These are phyloP conservation scores for Fraxinus sp. DNA, from an alignment of 305 asterid species.

Conservation along the genomic window DNA sequence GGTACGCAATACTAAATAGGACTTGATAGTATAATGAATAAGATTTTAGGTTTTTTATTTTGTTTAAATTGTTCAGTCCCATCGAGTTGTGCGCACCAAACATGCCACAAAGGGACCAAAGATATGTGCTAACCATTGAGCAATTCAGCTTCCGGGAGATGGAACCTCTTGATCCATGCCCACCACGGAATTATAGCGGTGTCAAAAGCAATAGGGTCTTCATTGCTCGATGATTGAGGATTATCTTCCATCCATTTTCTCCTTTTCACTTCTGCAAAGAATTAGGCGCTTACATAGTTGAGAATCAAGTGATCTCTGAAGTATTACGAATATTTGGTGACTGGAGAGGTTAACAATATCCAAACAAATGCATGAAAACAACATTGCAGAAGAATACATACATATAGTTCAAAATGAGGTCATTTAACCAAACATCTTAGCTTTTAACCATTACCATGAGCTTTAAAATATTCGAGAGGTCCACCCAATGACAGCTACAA, in stretches of 20 bases:
- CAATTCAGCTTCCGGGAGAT: constrained; percentile 95
- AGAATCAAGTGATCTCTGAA: not conserved
- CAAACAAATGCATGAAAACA: not conserved
- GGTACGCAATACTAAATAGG: not conserved
- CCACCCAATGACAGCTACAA: not conserved
- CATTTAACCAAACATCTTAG: not conserved
- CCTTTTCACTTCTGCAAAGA: constrained; percentile 79
- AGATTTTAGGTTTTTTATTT: not conserved
- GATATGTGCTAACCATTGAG: constrained; percentile 58
- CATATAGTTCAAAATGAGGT: not conserved
- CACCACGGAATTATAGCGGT: constrained; percentile 94
- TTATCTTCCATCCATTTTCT: constrained; percentile 83
- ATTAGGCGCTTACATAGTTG: not conserved
- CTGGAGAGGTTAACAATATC: not conserved
- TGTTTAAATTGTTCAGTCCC: not conserved
- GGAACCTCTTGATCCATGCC: constrained; percentile 95
- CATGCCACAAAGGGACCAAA: not conserved
- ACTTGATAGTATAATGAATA: not conserved
- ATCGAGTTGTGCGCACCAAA: not conserved
- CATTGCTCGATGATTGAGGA: constrained; percentile 79
- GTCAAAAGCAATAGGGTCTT: constrained; percentile 70
- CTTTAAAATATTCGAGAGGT: not conserved
- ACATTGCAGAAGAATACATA: not conserved
- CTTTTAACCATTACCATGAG: not conserved
- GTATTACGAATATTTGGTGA: not conserved